Conservation (phyloP, 495 filamentous ascomycete genomes). For the Podospora didyma region DNA sequence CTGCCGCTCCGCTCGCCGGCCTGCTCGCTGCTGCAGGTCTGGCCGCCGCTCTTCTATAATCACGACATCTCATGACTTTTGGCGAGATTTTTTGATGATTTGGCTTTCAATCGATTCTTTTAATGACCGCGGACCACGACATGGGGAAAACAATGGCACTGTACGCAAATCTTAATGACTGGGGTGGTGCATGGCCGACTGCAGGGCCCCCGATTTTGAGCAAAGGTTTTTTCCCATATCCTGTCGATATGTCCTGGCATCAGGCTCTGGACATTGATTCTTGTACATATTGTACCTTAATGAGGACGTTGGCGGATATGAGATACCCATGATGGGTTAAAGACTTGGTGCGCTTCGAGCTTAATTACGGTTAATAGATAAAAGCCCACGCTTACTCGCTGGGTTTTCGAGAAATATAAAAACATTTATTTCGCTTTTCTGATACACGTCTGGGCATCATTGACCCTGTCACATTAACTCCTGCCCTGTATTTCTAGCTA, state of each 20-base stretch:
- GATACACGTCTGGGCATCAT: neutral
- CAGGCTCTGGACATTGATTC: conserved; percentile 16
- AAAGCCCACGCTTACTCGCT: neutral
- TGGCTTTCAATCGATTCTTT: conserved; percentile 17
- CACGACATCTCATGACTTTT: neutral
- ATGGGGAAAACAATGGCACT: conserved; percentile 12
- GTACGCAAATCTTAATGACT: conserved; percentile 25
- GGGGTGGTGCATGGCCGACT: conserved; percentile 2
- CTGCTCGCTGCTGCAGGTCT: conserved; percentile 33
- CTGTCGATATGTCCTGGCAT: conserved; percentile 18
- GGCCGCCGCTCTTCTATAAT: conserved; percentile 29
- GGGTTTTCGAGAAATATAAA: neutral
- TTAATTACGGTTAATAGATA: conserved; percentile 2
- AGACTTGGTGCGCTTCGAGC: neutral
- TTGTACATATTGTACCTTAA: conserved; percentile 26
- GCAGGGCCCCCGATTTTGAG: conserved; percentile 12
- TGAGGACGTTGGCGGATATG: conserved; percentile 13
- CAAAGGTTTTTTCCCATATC: conserved; percentile 17
- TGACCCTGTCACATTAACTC: too few species aligned
- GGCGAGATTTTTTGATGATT: conserved; percentile 5
- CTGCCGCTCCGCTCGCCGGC: conserved; percentile 29
- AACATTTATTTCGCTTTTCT: neutral
- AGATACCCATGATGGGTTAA: conserved; percentile 24
- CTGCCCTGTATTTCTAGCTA: too few species aligned
- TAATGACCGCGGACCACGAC: conserved; percentile 15